Evolutionary conservation across 148 eudicot species (phyloP).

Genomic region (Nepenthes gracilis): DNA sequence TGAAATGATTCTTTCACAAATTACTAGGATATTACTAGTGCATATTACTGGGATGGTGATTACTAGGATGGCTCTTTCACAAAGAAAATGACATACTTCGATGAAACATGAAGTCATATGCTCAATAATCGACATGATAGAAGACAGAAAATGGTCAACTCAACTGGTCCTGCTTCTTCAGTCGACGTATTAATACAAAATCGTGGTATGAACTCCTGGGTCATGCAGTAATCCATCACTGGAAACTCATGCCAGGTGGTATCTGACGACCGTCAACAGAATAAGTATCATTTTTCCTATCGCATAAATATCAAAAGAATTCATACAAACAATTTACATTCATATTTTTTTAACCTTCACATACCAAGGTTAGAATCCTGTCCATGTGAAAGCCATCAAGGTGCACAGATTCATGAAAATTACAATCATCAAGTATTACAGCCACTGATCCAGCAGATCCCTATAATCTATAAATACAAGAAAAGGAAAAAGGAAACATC

Average conservation of each 20-base stretch:
- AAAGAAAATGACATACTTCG: no score
- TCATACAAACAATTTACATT: neutral
- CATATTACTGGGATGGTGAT: no score
- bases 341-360: conserved; percentile 14
- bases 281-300: conserved; percentile 2
- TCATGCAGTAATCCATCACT: conserved; percentile 95
- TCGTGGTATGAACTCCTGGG: conserved; percentile 93
- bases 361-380: conserved; percentile 72
- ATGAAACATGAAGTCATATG: no score
- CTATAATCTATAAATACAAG: conserved; percentile 36
- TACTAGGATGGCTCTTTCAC: no score
- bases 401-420: conserved; percentile 93
- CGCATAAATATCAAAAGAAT: no score
- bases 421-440: conserved; percentile 88
- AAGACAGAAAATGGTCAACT: conserved; percentile 25
- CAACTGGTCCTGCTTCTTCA: conserved; percentile 85
- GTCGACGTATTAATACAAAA: conserved; percentile 65
- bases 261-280: conserved; percentile 32
- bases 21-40: no score
- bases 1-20: no score
- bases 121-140: no score
- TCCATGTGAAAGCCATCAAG: conserved; percentile 87
- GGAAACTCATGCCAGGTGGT: conserved; percentile 94
- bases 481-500: neutral
- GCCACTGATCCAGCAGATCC: conserved; percentile 70